Conservation (phyloP, 148 eudicot genomes). For the Rhododendron mucronatum region DNA sequence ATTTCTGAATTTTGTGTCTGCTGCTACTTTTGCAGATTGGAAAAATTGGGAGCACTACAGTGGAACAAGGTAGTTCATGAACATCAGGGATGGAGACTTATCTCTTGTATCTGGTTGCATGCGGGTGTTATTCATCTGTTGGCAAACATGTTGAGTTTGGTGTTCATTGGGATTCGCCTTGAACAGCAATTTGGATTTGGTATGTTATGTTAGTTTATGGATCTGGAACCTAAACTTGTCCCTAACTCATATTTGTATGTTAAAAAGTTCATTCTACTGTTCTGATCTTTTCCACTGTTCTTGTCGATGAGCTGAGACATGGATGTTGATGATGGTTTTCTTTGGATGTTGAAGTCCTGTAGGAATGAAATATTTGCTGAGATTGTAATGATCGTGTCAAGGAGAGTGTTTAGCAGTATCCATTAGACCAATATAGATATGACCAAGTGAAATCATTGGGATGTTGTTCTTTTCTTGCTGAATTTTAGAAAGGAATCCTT, state of each 20-base stretch:
- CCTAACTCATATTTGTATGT: not conserved
- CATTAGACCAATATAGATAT: not conserved
- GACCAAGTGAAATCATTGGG: not conserved
- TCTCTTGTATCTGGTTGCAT: slow-evolving; percentile 87
- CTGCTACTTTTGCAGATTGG: slow-evolving; percentile 43
- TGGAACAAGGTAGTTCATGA: slow-evolving; percentile 65
- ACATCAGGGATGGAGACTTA: slow-evolving; percentile 82
- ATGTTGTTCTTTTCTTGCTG: not conserved
- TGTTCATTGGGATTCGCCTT: slow-evolving; percentile 88
- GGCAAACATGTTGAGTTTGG: slow-evolving; percentile 84
- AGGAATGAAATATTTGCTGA: not conserved
- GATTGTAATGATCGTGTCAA: not conserved
- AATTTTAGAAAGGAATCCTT: not conserved
- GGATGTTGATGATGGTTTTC: not conserved
- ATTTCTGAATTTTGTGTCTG: not conserved
- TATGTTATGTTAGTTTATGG: slow-evolving; percentile 21
- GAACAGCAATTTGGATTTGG: slow-evolving; percentile 96
- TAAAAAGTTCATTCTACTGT: not conserved
- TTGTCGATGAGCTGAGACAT: not conserved
- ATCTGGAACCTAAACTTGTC: not conserved
- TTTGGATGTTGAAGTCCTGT: not conserved
- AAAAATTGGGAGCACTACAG: slow-evolving; percentile 70
- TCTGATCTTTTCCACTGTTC: not conserved
- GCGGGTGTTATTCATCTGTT: slow-evolving; percentile 88
- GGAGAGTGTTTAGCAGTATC: not conserved